Base-by-base conservation (phyloP, 2,329 filamentous ascomycete genomes). In the Cadophora sp. region DNA sequence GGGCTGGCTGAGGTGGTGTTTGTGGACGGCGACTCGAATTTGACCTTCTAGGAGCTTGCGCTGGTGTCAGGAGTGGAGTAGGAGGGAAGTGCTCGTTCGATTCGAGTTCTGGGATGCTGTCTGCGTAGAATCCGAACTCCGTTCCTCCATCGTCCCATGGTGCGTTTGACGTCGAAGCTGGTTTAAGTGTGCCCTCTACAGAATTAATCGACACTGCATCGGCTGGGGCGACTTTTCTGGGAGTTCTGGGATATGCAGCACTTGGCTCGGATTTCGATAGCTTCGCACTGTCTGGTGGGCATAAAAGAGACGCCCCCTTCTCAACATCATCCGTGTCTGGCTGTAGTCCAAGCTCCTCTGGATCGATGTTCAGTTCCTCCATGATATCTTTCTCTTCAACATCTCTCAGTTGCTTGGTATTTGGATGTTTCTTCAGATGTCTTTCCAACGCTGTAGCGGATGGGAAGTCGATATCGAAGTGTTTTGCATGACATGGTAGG, bases 391-490 rank as follows among this genome's bases (percentile, higher is more conserved):
- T 45, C 41, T 45, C 41, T n/a, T 45, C 41, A n/a, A 45, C 16
- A 45, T 53, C 50, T 53, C 16, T 53, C 50, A 53, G 27, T 5
- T 27, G 14, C 50, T 14, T 53, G 50, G 14, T 53, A 27, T 53
- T 53, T 4, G 50, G 50, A 20, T 53, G 50, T 33, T 53, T 53
- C 16, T 53, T 53, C 20, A 53, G 50, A 27, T 53, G 50, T 27
- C 14, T 24, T 27, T 53, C 50, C 27, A 53, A 53, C n/a, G 50
- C 50, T 16, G 50, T 33, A 16, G 50, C 50, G n/a, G 50, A 53
- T 24, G 50, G 50, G 20, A 53, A 53, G 27, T 53, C 50, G 50
- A 53, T 53, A 53, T 53, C 50, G 50, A 53, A 33, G 50, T 53
- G 27, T 53, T 53, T 53, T 24, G 50, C 50, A 53, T 53, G 50